Percentiles rank a stretch among this genome's conserved stretches.
Conservation (phyloP, 352 stramenopile genomes). For the Phytophthora kernoviae region DNA sequence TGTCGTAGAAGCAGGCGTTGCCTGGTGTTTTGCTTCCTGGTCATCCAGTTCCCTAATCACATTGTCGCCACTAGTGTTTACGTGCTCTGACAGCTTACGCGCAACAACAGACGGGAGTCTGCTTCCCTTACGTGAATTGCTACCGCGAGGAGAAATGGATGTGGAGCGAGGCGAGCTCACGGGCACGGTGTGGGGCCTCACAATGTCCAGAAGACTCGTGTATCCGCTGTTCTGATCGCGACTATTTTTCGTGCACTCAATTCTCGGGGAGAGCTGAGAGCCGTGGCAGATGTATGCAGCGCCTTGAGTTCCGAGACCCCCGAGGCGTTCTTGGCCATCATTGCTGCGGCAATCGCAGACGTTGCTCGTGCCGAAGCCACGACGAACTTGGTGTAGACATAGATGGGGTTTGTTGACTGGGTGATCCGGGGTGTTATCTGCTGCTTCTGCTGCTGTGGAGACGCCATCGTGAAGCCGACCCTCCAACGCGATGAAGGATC, state of each 20-base stretch:
- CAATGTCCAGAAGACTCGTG: conserved; percentile 24
- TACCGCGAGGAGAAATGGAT: conserved; percentile 6
- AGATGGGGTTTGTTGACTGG: conserved; percentile 49
- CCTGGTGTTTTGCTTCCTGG: conserved; percentile 11
- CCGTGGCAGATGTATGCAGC: conserved; percentile 32
- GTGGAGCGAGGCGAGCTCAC: conserved; percentile 5
- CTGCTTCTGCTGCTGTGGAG: conserved; percentile 9
- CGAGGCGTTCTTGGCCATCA: conserved; percentile 45
- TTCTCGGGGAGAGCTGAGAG: conserved; percentile 36
- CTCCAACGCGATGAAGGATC: too few species aligned
- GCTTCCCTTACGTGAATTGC: conserved; percentile 10
- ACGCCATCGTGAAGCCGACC: conserved; percentile 6
- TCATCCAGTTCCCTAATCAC: conserved; percentile 1
- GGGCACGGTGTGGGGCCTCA: conserved; percentile 23
- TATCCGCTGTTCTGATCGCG: conserved; percentile 13
- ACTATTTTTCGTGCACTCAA: conserved; percentile 17
- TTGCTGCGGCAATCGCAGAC: conserved; percentile 44
- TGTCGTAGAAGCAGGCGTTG: conserved; percentile 4
- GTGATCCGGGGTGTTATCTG: conserved; percentile 13
- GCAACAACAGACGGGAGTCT: conserved; percentile 14
- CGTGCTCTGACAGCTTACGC: conserved; percentile 9
- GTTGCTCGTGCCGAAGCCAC: conserved; percentile 49
- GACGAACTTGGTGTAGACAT: conserved; percentile 52
- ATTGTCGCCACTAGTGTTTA: conserved; percentile 6
- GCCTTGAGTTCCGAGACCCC: conserved; percentile 38